Base-by-base conservation (phyloP, 345 rosid species). In the Populus pruinosa region DNA sequence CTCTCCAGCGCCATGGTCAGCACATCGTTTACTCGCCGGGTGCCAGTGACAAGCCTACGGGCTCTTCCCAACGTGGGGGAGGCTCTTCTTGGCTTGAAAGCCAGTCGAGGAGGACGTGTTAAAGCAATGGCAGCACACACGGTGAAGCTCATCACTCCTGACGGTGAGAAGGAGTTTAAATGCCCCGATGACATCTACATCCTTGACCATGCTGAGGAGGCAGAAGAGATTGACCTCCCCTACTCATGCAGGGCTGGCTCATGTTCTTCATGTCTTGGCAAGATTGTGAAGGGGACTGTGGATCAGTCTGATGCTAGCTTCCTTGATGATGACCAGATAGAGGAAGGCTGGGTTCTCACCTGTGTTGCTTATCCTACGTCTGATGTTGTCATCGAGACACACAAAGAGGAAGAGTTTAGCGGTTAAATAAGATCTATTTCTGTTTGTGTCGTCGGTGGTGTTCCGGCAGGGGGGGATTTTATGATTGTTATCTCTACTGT, bases 191-290 rank as follows among this genome's bases (percentile, higher is more conserved):
- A 90, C 69, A 65, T n/a, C 0, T 93, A 91, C 84, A 85, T 93
- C 71, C 87, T 96, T 1, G 99, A 96, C 86, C 76, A 83, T 0
- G 94, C 94, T 0, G 99, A 96, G 80, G 98, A 91, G 50, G 63
- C 63, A 4, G 6, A 11, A 1, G 99, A 97, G 2, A 39, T 93
- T 10, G 99, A 93, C 78, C 79, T 93, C 67, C 99, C 99, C 3
- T 95, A 91, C 94, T 95, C 98, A 0, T 95, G 99, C 90, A 85
- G 99, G 78, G 98, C 98, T 2, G 99, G 99, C 16, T 82, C 99
- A 31, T 95, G 99, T 87, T 92, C 98, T 2, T 87, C 92, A 8
- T 95, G 99, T 70, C 94, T 94, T 0, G 98, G 97, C 10, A 92
- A 85, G 70, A 65, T 95, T 5, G 36, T 69, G 1, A 11, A 39